phyloP scores from a whole-genome alignment of 1,139 yeast species.

The Wickerhamomyces sp. region DNA sequence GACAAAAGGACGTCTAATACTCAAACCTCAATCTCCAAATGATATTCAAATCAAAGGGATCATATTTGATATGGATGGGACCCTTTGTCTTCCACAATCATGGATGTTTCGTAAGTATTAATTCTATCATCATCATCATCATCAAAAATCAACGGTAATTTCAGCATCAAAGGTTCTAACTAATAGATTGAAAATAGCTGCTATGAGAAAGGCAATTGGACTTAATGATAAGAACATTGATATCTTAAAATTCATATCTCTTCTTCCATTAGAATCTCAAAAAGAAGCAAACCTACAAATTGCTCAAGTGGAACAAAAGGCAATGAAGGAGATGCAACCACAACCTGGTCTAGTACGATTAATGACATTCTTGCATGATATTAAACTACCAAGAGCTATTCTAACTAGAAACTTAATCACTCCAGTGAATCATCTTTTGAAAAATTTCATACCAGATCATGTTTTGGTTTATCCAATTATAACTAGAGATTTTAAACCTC shows the following conservation, averaged over 20 bases:
- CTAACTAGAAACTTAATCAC: constrained; percentile 49
- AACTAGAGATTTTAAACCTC: constrained; percentile 57
- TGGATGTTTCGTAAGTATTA: constrained; percentile 45
- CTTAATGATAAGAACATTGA: constrained; percentile 40
- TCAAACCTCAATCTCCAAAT: constrained; percentile 26
- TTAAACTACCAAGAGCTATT: constrained; percentile 42
- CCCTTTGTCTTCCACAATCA: constrained; percentile 58
- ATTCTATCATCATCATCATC: too few relatives aligned
- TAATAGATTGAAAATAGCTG: constrained; percentile 24
- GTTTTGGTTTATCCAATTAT: constrained; percentile 45
- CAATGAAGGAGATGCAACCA: constrained; percentile 55
- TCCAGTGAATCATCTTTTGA: constrained; percentile 47
- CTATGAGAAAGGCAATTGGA: constrained; percentile 55
- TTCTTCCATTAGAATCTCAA: constrained; percentile 33
- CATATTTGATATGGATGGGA: constrained; percentile 69
- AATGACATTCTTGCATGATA: constrained; percentile 7
- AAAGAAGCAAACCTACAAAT: constrained; percentile 40
- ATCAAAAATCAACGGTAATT: background rate
- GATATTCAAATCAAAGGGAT: constrained; percentile 42
- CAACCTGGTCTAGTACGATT: constrained; percentile 38
- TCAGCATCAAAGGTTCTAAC: constrained; percentile 24
- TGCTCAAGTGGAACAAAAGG: constrained; percentile 46
- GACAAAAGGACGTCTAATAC: constrained; percentile 17
- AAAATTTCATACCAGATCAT: constrained; percentile 34
- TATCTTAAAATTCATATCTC: constrained; percentile 43